Percentiles rank a stretch among this genome's conserved stretches.
phyloP scores from a whole-genome alignment of 345 rosid genomes.

The Populus euphratica region DNA sequence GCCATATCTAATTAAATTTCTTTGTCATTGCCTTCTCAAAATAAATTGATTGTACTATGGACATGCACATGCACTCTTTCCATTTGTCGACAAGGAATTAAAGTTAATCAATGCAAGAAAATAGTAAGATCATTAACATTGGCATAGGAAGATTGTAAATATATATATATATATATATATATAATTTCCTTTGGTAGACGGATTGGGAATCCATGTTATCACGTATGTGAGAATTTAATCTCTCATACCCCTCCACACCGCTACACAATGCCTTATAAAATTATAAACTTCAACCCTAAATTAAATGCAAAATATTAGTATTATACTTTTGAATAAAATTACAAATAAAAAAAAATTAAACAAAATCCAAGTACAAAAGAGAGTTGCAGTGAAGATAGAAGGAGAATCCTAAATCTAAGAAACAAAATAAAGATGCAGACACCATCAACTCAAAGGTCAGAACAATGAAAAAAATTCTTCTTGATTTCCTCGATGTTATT shows the following conservation, averaged over 20 bases:
- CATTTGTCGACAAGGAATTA: no score
- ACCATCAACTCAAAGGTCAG: constrained; percentile 18
- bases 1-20: no score
- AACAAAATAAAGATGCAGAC: background rate
- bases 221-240: no score
- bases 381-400: constrained; percentile 1
- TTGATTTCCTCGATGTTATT: constrained; percentile 43
- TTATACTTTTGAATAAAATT: constrained; percentile 12
- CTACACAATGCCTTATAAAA: constrained; percentile 5
- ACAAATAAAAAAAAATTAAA: constrained; percentile 7
- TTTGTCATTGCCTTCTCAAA: no score
- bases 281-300: background rate
- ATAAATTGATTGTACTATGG: no score
- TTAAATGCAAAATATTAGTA: constrained; percentile 15
- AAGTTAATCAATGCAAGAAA: no score
- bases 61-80: no score
- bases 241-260: background rate
- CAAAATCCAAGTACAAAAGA: constrained; percentile 16
- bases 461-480: constrained; percentile 24
- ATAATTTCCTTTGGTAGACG: no score
- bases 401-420: constrained; percentile 5
- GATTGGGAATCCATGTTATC: no score
- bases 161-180: no score
- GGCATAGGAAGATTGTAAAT: no score
- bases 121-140: no score